Percentiles rank a stretch among this genome's conserved stretches.
phyloP scores from a whole-genome alignment of 352 stramenopile species.

The Salisapilia sapeloensis region DNA sequence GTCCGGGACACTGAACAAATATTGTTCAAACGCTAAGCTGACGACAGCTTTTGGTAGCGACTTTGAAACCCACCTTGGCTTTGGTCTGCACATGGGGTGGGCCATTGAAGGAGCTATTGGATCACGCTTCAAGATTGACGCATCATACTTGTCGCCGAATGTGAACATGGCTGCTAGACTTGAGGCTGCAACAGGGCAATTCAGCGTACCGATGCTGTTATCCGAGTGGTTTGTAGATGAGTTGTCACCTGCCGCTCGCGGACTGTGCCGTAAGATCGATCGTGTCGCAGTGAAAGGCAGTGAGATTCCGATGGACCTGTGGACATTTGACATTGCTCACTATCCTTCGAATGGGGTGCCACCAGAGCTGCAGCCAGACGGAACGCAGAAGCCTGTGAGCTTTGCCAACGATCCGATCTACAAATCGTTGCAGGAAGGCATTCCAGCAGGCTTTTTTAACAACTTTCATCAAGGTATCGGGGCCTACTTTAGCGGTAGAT shows the following conservation, averaged over 20 bases:
- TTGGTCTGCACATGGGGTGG: conserved; percentile 96
- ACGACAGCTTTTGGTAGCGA: conserved; percentile 68
- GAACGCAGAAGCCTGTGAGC: conserved; percentile 67
- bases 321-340: conserved; percentile 86
- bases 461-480: conserved; percentile 86
- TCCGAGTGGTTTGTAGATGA: conserved; percentile 92
- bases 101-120: conserved; percentile 97
- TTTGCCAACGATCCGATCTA: conserved; percentile 65
- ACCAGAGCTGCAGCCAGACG: conserved; percentile 28
- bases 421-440: conserved; percentile 50
- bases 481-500: conserved; percentile 88
- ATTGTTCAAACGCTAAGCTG: conserved; percentile 71
- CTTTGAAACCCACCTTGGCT: conserved; percentile 91
- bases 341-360: conserved; percentile 40
- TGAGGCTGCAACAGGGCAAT: conserved; percentile 92
- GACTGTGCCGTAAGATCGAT: conserved; percentile 88
- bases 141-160: conserved; percentile 94
- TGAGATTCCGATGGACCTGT: conserved; percentile 87
- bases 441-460: conserved; percentile 78
- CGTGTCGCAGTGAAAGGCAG: conserved; percentile 94
- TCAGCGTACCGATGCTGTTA: conserved; percentile 89
- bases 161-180: conserved; percentile 96
- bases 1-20: conserved; percentile 61
- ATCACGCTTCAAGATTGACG: conserved; percentile 96
- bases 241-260: conserved; percentile 71